Conservation (phyloP, 2,329 filamentous ascomycete genomes). For the Aspergillus spinulosporus region DNA sequence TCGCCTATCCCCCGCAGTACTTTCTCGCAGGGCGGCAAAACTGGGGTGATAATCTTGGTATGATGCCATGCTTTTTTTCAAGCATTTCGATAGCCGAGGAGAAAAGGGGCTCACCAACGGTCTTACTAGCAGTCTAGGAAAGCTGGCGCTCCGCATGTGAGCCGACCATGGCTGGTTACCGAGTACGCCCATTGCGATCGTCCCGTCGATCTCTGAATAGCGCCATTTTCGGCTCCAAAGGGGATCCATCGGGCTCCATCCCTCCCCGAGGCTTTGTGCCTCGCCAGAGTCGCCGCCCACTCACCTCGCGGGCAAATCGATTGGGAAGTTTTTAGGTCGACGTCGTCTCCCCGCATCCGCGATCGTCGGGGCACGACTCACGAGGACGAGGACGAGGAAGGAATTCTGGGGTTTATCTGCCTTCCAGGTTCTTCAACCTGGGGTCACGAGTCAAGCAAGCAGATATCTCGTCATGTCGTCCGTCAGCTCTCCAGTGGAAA, state of each 20-base stretch:
- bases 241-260: not conserved
- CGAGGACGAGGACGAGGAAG: not conserved
- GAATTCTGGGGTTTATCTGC: not conserved
- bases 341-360: constrained; percentile 4
- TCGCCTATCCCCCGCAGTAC: not conserved
- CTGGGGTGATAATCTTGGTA: not conserved
- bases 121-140: not conserved
- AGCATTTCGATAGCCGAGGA: not conserved
- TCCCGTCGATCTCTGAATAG: constrained; percentile 11
- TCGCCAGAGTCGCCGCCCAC: not conserved
- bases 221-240: not conserved
- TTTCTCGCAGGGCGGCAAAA: not conserved
- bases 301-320: not conserved
- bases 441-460: not conserved
- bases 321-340: not conserved
- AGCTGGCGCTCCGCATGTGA: constrained; percentile 7
- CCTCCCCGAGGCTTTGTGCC: not conserved
- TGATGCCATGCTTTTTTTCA: not conserved
- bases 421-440: not conserved
- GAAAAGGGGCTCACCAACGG: not conserved
- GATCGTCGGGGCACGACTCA: not conserved
- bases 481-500: constrained; percentile 24
- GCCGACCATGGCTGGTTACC: not conserved
- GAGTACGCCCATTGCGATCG: constrained; percentile 5
- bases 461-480: constrained; percentile 7